A percentile compares a stretch with the other conserved stretches of the same genome.
These are phyloP conservation scores for Macrolepiota dolichaula DNA, from an alignment of 768 basidiomycete genomes.

Conservation along the genomic window DNA sequence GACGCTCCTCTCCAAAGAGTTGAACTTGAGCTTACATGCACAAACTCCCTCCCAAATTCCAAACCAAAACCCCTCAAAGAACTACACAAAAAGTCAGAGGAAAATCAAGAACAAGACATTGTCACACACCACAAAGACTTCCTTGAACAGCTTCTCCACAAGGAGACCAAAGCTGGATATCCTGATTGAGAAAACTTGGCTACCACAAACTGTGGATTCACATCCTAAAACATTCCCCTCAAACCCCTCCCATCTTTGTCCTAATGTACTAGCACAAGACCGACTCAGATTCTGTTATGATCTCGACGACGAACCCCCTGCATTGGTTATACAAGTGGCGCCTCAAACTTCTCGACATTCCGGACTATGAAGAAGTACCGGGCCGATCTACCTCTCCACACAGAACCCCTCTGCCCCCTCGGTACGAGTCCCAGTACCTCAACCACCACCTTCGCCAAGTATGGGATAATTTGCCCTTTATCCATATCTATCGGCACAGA, in stretches of 20 bases:
- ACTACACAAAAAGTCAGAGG: background rate
- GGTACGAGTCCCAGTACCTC: too few relatives aligned
- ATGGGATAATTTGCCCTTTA: too few relatives aligned
- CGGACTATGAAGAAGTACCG: too few relatives aligned
- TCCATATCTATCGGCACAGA: too few relatives aligned
- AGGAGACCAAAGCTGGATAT: background rate
- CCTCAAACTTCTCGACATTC: too few relatives aligned
- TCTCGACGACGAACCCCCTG: slow-evolving; percentile 10
- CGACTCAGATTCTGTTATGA: slow-evolving; percentile 24
- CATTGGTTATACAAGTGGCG: too few relatives aligned
- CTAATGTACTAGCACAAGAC: slow-evolving; percentile 24
- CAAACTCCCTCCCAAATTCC: background rate
- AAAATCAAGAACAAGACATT: background rate
- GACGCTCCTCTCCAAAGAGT: slow-evolving; percentile 10
- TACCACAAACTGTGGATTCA: background rate
- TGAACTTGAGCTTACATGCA: slow-evolving; percentile 2
- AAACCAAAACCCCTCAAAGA: background rate
- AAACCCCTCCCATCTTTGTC: slow-evolving; percentile 16
- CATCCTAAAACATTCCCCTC: slow-evolving; percentile 13
- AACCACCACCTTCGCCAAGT: too few relatives aligned
- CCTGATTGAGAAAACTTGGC: background rate
- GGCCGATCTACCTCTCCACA: too few relatives aligned
- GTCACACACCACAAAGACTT: too few relatives aligned
- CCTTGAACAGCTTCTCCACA: background rate
- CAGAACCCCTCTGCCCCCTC: too few relatives aligned